phyloP scores from a whole-genome alignment of 768 basidiomycete genomes.

The Suillus sp. region DNA sequence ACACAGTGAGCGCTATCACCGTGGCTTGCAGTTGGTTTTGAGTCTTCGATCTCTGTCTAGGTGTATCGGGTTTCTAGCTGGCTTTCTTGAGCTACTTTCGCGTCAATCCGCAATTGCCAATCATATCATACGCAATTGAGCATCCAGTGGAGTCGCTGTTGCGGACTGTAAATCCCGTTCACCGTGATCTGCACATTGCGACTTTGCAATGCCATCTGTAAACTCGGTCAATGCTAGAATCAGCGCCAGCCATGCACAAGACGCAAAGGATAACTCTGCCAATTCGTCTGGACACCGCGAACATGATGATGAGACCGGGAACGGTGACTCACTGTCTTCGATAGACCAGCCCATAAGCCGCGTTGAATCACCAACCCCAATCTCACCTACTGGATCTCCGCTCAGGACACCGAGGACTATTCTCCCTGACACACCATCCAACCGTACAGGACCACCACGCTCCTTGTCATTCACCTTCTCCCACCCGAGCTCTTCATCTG shows the following conservation, averaged over 20 bases:
- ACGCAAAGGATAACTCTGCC: slow-evolving; percentile 4
- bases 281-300: background rate
- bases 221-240: slow-evolving; percentile 16
- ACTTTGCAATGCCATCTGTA: slow-evolving; percentile 4
- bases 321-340: slow-evolving; percentile 5
- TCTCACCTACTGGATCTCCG: slow-evolving; percentile 13
- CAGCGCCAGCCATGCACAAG: slow-evolving; percentile 8
- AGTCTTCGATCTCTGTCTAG: background rate
- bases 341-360: slow-evolving; percentile 17
- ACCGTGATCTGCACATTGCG: background rate
- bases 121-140: background rate
- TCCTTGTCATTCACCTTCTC: slow-evolving; percentile 70
- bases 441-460: slow-evolving; percentile 72
- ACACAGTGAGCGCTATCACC: background rate
- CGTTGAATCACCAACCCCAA: slow-evolving; percentile 15
- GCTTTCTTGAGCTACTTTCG: background rate
- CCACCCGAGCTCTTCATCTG: slow-evolving; percentile 42
- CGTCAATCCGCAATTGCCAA: background rate
- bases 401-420: slow-evolving; percentile 9
- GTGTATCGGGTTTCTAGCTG: background rate
- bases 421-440: slow-evolving; percentile 51
- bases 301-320: slow-evolving; percentile 1
- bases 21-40: background rate
- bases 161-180: no score
- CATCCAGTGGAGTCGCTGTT: background rate